These are phyloP conservation scores for Fusarium scirpi DNA, from an alignment of 2,329 filamentous ascomycete genomes.

Conservation along the genomic window DNA sequence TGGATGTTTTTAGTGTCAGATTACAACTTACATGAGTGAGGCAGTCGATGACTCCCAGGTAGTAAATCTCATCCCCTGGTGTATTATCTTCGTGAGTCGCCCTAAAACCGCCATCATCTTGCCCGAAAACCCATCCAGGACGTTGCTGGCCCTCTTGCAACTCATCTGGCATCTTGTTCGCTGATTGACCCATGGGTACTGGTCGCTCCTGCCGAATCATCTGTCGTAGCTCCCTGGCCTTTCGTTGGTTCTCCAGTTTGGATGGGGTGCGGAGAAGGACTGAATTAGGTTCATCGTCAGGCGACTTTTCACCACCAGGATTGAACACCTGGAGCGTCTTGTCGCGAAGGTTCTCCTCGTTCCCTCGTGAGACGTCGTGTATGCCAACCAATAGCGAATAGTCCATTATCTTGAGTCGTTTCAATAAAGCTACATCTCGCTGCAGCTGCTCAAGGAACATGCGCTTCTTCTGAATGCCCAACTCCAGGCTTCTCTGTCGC, in stretches of 20 bases:
- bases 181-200: conserved; percentile 87
- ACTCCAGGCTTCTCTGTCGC: conserved; percentile 84
- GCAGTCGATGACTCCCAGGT: conserved; percentile 98
- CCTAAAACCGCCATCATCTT: conserved; percentile 91
- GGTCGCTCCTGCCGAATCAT: conserved; percentile 94
- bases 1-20: neutral
- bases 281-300: conserved; percentile 70
- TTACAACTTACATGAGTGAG: conserved; percentile 84
- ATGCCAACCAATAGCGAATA: conserved; percentile 96
- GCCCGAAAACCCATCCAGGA: conserved; percentile 84
- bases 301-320: conserved; percentile 75
- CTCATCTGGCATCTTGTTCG: conserved; percentile 90
- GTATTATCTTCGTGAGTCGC: conserved; percentile 91
- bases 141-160: conserved; percentile 80
- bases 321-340: conserved; percentile 96
- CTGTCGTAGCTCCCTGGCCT: conserved; percentile 89
- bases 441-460: conserved; percentile 91
- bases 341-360: conserved; percentile 90
- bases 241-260: conserved; percentile 89
- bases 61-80: conserved; percentile 93
- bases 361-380: conserved; percentile 89
- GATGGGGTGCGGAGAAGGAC: conserved; percentile 89
- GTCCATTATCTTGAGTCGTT: conserved; percentile 96
- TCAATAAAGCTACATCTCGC: conserved; percentile 85
- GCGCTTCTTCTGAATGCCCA: conserved; percentile 88